These are phyloP conservation scores for Cyclocybe cylindracea DNA, from an alignment of 768 basidiomycete species.

Conservation along the genomic window DNA sequence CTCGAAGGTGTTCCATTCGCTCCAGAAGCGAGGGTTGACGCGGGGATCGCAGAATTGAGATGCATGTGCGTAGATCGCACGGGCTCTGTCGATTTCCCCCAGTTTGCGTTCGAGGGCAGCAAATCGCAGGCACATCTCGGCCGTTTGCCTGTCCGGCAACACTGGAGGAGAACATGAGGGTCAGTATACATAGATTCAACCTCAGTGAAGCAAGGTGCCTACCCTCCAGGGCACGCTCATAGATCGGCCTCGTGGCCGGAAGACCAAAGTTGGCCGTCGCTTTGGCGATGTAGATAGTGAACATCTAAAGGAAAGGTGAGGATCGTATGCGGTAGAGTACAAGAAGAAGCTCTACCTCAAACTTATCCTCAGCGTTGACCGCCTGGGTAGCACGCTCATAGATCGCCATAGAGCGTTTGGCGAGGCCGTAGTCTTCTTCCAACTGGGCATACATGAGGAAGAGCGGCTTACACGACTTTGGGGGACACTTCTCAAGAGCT, in stretches of 20 bases:
- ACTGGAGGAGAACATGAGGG: slow-evolving; percentile 30
- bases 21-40: slow-evolving; percentile 90
- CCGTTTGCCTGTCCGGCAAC: slow-evolving; percentile 91
- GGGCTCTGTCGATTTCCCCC: slow-evolving; percentile 97
- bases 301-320: slow-evolving; percentile 63
- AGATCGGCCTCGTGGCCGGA: slow-evolving; percentile 94
- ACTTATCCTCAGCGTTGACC: slow-evolving; percentile 89
- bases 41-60: slow-evolving; percentile 99
- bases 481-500: slow-evolving; percentile 93
- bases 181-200: not conserved
- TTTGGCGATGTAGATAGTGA: slow-evolving; percentile 95
- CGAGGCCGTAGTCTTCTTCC: slow-evolving; percentile 93
- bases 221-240: slow-evolving; percentile 90
- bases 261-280: slow-evolving; percentile 95
- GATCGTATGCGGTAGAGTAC: not conserved
- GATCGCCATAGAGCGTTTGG: slow-evolving; percentile 94
- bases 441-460: slow-evolving; percentile 96
- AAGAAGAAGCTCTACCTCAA: slow-evolving; percentile 65
- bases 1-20: slow-evolving; percentile 96
- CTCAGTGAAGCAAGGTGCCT: not conserved
- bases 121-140: slow-evolving; percentile 97
- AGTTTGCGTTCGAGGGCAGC: slow-evolving; percentile 95
- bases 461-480: slow-evolving; percentile 91
- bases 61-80: slow-evolving; percentile 95
- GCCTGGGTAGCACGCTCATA: slow-evolving; percentile 90